Conservation (phyloP, 2,329 filamentous ascomycete species). For the Torrubiellomyces zombiae region DNA sequence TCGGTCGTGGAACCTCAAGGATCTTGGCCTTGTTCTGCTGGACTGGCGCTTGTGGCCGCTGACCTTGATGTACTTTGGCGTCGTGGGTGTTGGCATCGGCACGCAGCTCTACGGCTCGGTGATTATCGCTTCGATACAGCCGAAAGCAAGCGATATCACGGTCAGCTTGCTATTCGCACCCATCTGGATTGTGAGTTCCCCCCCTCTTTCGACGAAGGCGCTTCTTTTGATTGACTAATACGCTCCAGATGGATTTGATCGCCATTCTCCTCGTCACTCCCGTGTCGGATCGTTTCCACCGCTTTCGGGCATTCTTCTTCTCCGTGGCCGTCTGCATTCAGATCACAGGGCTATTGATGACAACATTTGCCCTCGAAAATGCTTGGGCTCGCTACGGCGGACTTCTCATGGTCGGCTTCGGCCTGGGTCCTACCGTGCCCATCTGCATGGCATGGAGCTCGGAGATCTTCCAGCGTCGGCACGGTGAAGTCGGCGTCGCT, state of each 20-base stretch:
- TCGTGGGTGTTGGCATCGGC: conserved; percentile 82
- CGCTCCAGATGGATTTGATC: conserved; percentile 59
- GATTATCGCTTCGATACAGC: conserved; percentile 68
- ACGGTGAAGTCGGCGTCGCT: conserved; percentile 81
- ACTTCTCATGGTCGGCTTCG: conserved; percentile 79
- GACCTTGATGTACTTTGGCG: conserved; percentile 83
- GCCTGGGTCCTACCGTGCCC: conserved; percentile 76
- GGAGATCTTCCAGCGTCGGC: conserved; percentile 76
- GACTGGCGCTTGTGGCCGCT: conserved; percentile 86
- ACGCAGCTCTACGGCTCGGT: conserved; percentile 78
- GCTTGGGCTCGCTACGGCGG: conserved; percentile 79
- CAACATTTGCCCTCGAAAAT: conserved; percentile 53
- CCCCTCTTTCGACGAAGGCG: not conserved
- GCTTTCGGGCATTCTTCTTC: conserved; percentile 66
- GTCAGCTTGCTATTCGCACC: conserved; percentile 75
- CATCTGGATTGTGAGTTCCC: conserved; percentile 64
- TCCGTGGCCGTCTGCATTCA: conserved; percentile 59
- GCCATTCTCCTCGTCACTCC: conserved; percentile 77
- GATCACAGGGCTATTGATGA: conserved; percentile 64
- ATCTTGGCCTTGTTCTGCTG: conserved; percentile 53
- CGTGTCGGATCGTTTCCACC: conserved; percentile 74
- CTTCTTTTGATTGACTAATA: not conserved
- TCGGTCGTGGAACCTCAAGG: conserved; percentile 53
- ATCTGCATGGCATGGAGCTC: conserved; percentile 91
- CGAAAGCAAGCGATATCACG: conserved; percentile 53